These are phyloP conservation scores for Aspergillus steynii DNA, from an alignment of 495 filamentous ascomycete species.

Conservation along the genomic window DNA sequence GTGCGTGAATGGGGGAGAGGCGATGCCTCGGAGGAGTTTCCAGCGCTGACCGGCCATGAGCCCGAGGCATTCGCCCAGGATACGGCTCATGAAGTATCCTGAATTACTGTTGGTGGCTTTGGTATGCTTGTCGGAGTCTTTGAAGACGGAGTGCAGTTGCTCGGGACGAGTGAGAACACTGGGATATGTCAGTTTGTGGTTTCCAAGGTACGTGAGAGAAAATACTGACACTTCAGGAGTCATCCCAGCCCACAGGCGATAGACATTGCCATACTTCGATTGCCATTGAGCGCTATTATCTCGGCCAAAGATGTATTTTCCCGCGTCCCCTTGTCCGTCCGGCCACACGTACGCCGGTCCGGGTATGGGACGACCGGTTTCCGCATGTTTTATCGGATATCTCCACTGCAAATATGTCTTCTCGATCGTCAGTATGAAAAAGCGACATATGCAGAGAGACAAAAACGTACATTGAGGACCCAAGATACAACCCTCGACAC, in stretches of 20 bases:
- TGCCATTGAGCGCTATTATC: slow-evolving; percentile 23
- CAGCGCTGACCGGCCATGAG: slow-evolving; percentile 32
- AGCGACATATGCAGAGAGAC: not conserved
- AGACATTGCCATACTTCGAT: slow-evolving; percentile 21
- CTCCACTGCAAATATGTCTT: not conserved
- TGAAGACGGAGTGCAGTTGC: slow-evolving; percentile 28
- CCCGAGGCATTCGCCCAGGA: slow-evolving; percentile 42
- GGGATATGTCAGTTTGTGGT: not conserved
- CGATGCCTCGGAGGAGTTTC: slow-evolving; percentile 12
- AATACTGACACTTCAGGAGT: slow-evolving; percentile 29
- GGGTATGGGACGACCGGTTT: not conserved
- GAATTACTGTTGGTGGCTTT: slow-evolving; percentile 33
- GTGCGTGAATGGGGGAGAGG: slow-evolving; percentile 3
- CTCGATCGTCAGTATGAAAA: not conserved
- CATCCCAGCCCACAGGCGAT: slow-evolving; percentile 35
- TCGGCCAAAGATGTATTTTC: slow-evolving; percentile 26
- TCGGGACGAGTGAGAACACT: slow-evolving; percentile 25
- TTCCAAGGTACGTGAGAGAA: not conserved
- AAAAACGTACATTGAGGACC: not conserved
- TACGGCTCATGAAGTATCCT: slow-evolving; percentile 33
- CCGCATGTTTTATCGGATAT: not conserved
- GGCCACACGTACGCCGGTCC: slow-evolving; percentile 23
- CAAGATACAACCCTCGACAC: not conserved
- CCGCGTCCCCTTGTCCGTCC: slow-evolving; percentile 30
- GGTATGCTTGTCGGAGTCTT: slow-evolving; percentile 33